phyloP scores from a whole-genome alignment of 139 green algal species.

The Spirogloea muscicola region DNA sequence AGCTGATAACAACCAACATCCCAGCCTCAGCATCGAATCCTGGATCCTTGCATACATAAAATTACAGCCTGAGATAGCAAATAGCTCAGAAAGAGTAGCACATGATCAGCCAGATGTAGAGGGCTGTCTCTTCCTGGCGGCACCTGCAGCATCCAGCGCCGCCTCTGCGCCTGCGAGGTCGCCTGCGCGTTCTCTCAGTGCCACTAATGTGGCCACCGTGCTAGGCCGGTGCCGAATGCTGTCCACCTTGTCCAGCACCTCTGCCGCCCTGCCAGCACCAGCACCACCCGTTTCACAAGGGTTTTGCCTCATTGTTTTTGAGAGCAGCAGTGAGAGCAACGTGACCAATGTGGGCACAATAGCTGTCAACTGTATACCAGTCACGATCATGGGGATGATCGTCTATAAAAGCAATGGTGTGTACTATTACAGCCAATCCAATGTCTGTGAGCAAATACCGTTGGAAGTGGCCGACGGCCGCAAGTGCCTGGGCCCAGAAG shows the following conservation, averaged over 20 bases:
- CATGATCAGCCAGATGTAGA: not conserved
- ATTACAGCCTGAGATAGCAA: not conserved
- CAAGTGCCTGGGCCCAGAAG: no score
- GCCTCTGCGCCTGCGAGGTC: slow-evolving; percentile 37
- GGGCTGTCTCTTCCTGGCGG: slow-evolving; percentile 7
- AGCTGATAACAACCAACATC: not conserved
- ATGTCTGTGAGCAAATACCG: no score
- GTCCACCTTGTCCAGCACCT: slow-evolving; percentile 9
- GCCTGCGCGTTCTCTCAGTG: slow-evolving; percentile 20
- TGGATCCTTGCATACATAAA: not conserved
- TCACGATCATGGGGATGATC: no score
- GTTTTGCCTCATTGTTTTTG: no score
- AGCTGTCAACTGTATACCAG: no score
- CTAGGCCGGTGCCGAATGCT: slow-evolving; percentile 7
- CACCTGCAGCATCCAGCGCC: slow-evolving; percentile 22
- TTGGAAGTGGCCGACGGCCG: no score
- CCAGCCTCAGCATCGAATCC: not conserved
- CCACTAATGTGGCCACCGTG: slow-evolving; percentile 34
- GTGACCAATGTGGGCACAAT: no score
- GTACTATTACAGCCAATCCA: no score
- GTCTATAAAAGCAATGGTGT: no score
- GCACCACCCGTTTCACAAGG: slow-evolving; percentile 19
- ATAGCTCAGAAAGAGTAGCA: not conserved
- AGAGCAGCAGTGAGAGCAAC: no score
- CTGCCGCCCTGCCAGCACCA: slow-evolving; percentile 26